Evolutionary conservation across 2,329 filamentous ascomycete genomes (phyloP), one percentile per base, ranked within the genome.

Genomic region (Ophiostoma ips): DNA sequence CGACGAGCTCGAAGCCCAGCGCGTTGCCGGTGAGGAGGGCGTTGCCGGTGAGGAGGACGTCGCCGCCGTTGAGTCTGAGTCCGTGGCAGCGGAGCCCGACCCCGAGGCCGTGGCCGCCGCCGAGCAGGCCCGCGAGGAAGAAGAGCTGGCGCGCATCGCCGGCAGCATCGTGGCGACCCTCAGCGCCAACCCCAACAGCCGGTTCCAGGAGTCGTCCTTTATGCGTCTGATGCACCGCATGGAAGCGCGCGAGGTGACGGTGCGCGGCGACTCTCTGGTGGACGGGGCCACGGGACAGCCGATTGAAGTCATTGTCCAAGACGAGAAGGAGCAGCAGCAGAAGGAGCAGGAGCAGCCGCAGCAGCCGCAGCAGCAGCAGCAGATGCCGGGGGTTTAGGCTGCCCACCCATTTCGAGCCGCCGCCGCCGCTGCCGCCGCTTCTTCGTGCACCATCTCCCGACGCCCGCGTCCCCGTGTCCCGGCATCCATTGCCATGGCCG

Each of bases 131-230:
- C 56, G 56, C 4, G 64, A 55, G 56, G 59, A 64, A 8, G 78
- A 87, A 55, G 84, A 84, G 41, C 73, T 92, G 28, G 81, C 84
- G 18, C 71, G 71, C 37, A 88, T 84, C 1, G 87, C 87, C 5
- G 79, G 77, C 15, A 71, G 82, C 52, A 70, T 94, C 4, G 69
- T 92, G 5, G 72, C 82, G 49, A 80, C 77, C 35, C 76, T 94
- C 12, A 71, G 76, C 18, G 70, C 81, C 57, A 81, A 90, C 57
- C 73, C 77, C 52, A 81, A 75, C 50, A 68, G 79, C 44, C 90
- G 90, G 60, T 92, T 92, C 63, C 77, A 80, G 58, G 78, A 88
- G 60, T 89, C 84, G 56, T 77, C 77, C 52, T 94, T 94, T 60
- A 66, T 90, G 1, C 71, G 75, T 4, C 68, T 94, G 43, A 92